phyloP scores from a whole-genome alignment of 2,329 filamentous ascomycete genomes.

The Myotisia sp. region DNA sequence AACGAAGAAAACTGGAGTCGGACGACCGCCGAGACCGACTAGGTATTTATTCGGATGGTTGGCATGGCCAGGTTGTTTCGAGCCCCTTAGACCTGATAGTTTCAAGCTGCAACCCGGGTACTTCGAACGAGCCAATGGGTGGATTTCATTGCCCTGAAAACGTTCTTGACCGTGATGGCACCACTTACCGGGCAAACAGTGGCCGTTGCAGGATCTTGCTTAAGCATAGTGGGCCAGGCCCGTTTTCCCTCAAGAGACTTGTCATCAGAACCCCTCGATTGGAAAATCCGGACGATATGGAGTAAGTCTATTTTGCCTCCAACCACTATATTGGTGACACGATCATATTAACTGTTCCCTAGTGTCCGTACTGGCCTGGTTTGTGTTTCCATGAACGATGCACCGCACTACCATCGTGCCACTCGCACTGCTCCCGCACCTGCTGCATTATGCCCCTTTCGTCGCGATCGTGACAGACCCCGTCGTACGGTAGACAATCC shows the following conservation, averaged over 20 bases:
- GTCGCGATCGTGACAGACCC: background rate
- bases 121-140: constrained; percentile 22
- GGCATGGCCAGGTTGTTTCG: constrained; percentile 72
- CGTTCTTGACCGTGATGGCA: constrained; percentile 64
- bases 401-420: constrained; percentile 59
- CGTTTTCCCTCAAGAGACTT: constrained; percentile 72
- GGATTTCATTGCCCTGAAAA: constrained; percentile 58
- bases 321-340: constrained; percentile 10
- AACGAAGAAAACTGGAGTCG: constrained; percentile 57
- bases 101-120: constrained; percentile 72
- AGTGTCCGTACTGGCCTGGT: constrained; percentile 65
- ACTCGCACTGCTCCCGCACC: constrained; percentile 45
- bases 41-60: constrained; percentile 62
- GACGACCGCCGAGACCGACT: constrained; percentile 38
- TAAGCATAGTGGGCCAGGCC: constrained; percentile 62
- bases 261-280: constrained; percentile 71
- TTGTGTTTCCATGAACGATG: constrained; percentile 83
- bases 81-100: constrained; percentile 76
- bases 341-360: constrained; percentile 18
- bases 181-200: constrained; percentile 83
- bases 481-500: too few relatives aligned
- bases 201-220: constrained; percentile 77
- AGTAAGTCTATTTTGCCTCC: constrained; percentile 43
- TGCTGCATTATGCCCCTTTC: background rate
- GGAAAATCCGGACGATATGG: constrained; percentile 53